Evolutionary conservation across 2,329 filamentous ascomycete genomes (phyloP).

Genomic region (Conoideocrella luteorostrata): DNA sequence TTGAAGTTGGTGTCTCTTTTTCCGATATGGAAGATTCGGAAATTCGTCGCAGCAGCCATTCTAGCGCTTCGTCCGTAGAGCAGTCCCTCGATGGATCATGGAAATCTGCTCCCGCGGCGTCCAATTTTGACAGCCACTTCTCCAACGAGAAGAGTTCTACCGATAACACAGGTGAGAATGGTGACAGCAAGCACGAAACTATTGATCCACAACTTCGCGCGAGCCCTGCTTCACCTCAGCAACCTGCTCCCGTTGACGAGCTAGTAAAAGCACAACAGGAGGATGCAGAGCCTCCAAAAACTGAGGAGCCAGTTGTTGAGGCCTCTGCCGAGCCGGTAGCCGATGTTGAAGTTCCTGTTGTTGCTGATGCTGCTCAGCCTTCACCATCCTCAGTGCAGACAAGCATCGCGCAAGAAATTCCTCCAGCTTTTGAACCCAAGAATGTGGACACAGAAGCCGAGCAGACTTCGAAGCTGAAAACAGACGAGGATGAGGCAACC

Average conservation of each 20-base stretch:
- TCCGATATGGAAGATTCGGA: constrained; percentile 27
- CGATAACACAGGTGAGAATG: not conserved
- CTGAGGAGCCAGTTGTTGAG: not conserved
- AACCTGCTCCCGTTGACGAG: not conserved
- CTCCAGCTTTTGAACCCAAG: not conserved
- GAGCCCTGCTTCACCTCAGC: constrained; percentile 2
- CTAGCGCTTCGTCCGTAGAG: constrained; percentile 23
- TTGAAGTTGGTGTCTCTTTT: constrained; percentile 44
- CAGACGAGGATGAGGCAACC: not conserved
- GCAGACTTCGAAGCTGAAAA: not conserved
- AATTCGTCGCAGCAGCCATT: constrained; percentile 16
- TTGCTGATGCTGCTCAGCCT: not conserved
- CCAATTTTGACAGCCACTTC: not conserved
- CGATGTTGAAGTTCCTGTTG: not conserved
- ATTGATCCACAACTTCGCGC: constrained; percentile 9
- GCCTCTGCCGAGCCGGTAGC: not conserved
- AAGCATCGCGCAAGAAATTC: not conserved
- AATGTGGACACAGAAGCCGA: not conserved
- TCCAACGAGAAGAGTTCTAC: not conserved
- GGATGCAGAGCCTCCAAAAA: not conserved
- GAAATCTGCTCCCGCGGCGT: constrained; percentile 12
- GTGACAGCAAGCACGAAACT: not conserved
- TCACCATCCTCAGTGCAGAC: not conserved
- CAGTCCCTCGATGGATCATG: constrained; percentile 14
- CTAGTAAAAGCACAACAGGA: not conserved